These are phyloP conservation scores for Acanthamoeba quina DNA, from an alignment of 208 protist genomes.

Conservation along the genomic window DNA sequence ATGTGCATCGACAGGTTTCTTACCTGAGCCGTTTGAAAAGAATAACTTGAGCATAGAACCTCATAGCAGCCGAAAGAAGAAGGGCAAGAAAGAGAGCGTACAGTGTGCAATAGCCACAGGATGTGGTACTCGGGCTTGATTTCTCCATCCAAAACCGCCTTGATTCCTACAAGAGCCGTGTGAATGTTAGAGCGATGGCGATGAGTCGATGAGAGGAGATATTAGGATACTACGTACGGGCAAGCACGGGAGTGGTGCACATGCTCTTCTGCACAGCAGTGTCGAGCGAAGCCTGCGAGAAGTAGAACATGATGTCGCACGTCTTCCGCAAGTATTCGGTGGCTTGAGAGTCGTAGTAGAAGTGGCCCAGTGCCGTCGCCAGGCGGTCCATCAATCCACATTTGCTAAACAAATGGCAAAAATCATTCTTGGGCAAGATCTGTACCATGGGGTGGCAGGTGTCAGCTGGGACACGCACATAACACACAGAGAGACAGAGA, in stretches of 20 bases:
- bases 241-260: constrained; percentile 42
- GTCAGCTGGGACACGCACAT: not conserved
- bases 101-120: constrained; percentile 68
- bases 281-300: constrained; percentile 73
- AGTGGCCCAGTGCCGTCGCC: constrained; percentile 65
- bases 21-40: not conserved
- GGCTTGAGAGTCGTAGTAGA: constrained; percentile 55
- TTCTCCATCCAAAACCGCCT: constrained; percentile 81
- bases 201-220: not conserved
- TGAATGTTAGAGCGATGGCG: not conserved
- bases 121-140: constrained; percentile 68
- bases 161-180: constrained; percentile 76
- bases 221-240: not conserved
- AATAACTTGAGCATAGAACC: not conserved
- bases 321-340: constrained; percentile 59
- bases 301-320: constrained; percentile 76
- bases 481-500: not conserved
- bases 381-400: constrained; percentile 76
- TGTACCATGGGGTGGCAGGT: not conserved
- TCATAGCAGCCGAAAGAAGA: not conserved
- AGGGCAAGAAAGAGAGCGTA: not conserved
- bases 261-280: constrained; percentile 71
- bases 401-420: constrained; percentile 84
- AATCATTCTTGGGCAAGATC: constrained; percentile 85
- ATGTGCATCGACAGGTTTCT: constrained; percentile 69